Conservation (phyloP, 2,329 filamentous ascomycete genomes). For the Acrocalymma vagum region DNA sequence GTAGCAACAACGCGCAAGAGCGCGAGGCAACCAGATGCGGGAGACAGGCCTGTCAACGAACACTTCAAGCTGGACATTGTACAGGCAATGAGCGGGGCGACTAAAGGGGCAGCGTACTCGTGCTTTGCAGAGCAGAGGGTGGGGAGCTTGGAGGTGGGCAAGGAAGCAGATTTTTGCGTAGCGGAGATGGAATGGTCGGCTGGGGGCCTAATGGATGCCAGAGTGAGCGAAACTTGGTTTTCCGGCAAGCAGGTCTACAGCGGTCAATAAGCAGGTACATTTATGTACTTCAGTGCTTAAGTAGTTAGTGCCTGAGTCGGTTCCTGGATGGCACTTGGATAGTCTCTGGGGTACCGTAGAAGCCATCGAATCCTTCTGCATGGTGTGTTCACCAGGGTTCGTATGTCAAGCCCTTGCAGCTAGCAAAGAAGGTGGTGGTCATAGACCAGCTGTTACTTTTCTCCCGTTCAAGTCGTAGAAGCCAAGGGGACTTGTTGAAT, state of each 20-base stretch:
- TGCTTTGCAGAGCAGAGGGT: slow-evolving; percentile 65
- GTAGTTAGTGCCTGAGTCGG: too few relatives aligned
- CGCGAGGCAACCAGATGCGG: slow-evolving; percentile 56
- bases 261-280: too few relatives aligned
- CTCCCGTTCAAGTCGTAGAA: too few relatives aligned
- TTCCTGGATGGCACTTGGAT: too few relatives aligned
- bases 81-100: slow-evolving; percentile 64
- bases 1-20: slow-evolving; percentile 66
- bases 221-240: slow-evolving; percentile 64
- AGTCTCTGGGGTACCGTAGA: too few relatives aligned
- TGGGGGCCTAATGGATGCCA: slow-evolving; percentile 56
- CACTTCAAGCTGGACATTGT: slow-evolving; percentile 63
- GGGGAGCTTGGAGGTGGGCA: slow-evolving; percentile 62
- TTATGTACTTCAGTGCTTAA: too few relatives aligned
- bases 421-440: too few relatives aligned
- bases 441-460: too few relatives aligned
- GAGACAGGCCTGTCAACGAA: slow-evolving; percentile 57
- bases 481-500: too few relatives aligned
- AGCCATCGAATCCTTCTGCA: too few relatives aligned
- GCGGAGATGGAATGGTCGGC: slow-evolving; percentile 61
- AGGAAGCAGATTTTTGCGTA: slow-evolving; percentile 67
- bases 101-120: slow-evolving; percentile 65
- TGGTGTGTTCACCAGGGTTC: too few relatives aligned
- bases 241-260: slow-evolving; percentile 49
- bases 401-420: too few relatives aligned